Evolutionary conservation across 495 filamentous ascomycete species (phyloP).

Genomic region (Aspergillus steynii): DNA sequence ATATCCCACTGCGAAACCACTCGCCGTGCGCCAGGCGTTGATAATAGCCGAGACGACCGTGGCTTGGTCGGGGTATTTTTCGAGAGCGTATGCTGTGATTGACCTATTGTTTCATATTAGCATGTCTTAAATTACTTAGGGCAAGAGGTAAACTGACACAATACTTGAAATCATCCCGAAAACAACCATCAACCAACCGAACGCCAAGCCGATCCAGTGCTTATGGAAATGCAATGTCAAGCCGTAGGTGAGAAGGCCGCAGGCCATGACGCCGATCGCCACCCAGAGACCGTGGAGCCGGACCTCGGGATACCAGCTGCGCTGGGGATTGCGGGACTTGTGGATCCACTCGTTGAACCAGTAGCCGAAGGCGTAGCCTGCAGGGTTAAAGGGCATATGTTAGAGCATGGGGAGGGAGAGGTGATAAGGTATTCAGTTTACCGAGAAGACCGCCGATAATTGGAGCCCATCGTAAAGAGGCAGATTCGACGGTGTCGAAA

Average conservation of each 20-base stretch:
- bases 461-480: slow-evolving; percentile 42
- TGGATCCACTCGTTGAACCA: slow-evolving; percentile 40
- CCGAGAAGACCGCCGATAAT: slow-evolving; percentile 35
- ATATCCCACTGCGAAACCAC: slow-evolving; percentile 49
- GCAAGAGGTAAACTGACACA: slow-evolving; percentile 27
- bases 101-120: slow-evolving; percentile 18
- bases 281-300: slow-evolving; percentile 42
- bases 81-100: slow-evolving; percentile 41
- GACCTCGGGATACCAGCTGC: slow-evolving; percentile 30
- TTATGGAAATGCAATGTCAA: slow-evolving; percentile 35
- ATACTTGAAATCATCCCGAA: slow-evolving; percentile 38
- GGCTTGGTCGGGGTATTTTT: slow-evolving; percentile 44
- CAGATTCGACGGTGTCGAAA: slow-evolving; percentile 36
- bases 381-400: neutral
- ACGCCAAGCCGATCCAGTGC: slow-evolving; percentile 41
- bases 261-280: slow-evolving; percentile 31
- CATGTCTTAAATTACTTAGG: too few species aligned
- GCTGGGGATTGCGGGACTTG: slow-evolving; percentile 23
- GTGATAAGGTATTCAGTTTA: slow-evolving; percentile 5
- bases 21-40: slow-evolving; percentile 45
- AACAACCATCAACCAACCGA: slow-evolving; percentile 45
- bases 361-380: slow-evolving; percentile 35
- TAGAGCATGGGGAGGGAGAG: too few species aligned
- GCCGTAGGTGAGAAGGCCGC: slow-evolving; percentile 37
- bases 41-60: slow-evolving; percentile 44